A percentile compares a stretch with the other conserved stretches of the same genome.
phyloP scores from a whole-genome alignment of 352 stramenopile genomes.

The Pythium plurisporium region DNA sequence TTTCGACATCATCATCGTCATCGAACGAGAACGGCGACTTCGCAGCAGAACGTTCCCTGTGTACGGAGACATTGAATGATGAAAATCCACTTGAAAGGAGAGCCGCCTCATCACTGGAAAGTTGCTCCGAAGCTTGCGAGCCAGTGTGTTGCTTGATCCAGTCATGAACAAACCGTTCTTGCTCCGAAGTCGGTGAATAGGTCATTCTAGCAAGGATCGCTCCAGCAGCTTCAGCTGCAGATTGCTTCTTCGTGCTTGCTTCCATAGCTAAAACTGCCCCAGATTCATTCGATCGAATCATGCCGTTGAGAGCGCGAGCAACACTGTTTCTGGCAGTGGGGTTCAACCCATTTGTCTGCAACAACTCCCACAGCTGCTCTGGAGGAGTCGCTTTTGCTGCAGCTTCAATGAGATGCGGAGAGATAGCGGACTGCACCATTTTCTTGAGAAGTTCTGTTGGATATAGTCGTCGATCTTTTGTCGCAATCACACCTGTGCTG shows the following conservation, averaged over 20 bases:
- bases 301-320: slow-evolving; percentile 18
- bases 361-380: slow-evolving; percentile 52
- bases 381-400: slow-evolving; percentile 56
- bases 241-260: slow-evolving; percentile 3
- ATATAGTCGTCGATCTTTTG: slow-evolving; percentile 69
- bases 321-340: slow-evolving; percentile 24
- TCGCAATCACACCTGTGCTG: slow-evolving; percentile 69
- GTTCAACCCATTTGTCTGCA: slow-evolving; percentile 43
- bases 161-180: slow-evolving; percentile 5
- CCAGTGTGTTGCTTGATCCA: slow-evolving; percentile 7
- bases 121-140: background rate
- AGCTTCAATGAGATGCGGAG: slow-evolving; percentile 40
- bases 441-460: slow-evolving; percentile 59
- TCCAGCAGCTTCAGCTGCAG: background rate
- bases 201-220: background rate
- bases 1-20: slow-evolving; percentile 5
- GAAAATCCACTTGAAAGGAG: slow-evolving; percentile 14
- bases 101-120: slow-evolving; percentile 6
- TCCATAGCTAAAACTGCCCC: slow-evolving; percentile 22
- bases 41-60: background rate
- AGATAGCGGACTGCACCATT: slow-evolving; percentile 39
- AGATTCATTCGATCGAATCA: slow-evolving; percentile 41
- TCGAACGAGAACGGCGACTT: slow-evolving; percentile 2
- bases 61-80: slow-evolving; percentile 8
- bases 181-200: background rate